A percentile compares a stretch with the other conserved stretches of the same genome.
Conservation (phyloP, 1,284 basidiomycete genomes). For the Flammula alnicola region DNA sequence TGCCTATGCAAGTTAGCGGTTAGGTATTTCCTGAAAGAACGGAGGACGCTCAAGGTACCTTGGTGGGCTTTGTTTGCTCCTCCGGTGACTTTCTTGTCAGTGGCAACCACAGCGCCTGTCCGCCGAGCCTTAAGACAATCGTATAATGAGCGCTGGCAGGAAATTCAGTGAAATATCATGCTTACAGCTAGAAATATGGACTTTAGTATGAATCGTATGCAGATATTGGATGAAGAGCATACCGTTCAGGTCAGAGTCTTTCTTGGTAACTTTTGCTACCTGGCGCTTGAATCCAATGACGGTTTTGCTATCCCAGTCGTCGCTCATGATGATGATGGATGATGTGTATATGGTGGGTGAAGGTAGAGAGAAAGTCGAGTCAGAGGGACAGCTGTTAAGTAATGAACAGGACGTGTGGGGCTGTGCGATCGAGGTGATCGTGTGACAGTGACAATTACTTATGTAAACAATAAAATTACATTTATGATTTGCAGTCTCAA, state of each 20-base stretch:
- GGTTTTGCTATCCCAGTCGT: slow-evolving; percentile 74
- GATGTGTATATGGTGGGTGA: slow-evolving; percentile 16
- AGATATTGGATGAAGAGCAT: slow-evolving; percentile 27
- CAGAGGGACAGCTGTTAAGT: slow-evolving; percentile 9
- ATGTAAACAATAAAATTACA: not conserved
- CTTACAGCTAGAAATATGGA: slow-evolving; percentile 22
- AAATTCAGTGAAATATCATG: not conserved
- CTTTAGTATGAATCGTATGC: not conserved
- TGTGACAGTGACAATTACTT: not conserved
- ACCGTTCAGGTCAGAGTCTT: slow-evolving; percentile 76
- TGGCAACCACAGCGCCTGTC: slow-evolving; percentile 71
- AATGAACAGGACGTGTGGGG: too few relatives aligned
- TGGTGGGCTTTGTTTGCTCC: slow-evolving; percentile 76
- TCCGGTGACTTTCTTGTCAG: slow-evolving; percentile 74
- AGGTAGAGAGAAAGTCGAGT: slow-evolving; percentile 20
- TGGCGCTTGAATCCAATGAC: slow-evolving; percentile 81
- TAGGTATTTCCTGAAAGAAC: not conserved
- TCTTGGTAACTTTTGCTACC: slow-evolving; percentile 72
- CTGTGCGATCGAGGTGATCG: slow-evolving; percentile 7
- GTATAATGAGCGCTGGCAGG: slow-evolving; percentile 5
- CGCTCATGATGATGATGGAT: slow-evolving; percentile 49
- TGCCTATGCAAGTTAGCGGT: slow-evolving; percentile 51
- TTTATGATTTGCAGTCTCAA: too few relatives aligned
- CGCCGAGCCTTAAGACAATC: slow-evolving; percentile 61
- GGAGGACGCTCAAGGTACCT: slow-evolving; percentile 43